Evolutionary conservation across 768 basidiomycete species (phyloP).

Genomic region (Auriscalpium vulgare): DNA sequence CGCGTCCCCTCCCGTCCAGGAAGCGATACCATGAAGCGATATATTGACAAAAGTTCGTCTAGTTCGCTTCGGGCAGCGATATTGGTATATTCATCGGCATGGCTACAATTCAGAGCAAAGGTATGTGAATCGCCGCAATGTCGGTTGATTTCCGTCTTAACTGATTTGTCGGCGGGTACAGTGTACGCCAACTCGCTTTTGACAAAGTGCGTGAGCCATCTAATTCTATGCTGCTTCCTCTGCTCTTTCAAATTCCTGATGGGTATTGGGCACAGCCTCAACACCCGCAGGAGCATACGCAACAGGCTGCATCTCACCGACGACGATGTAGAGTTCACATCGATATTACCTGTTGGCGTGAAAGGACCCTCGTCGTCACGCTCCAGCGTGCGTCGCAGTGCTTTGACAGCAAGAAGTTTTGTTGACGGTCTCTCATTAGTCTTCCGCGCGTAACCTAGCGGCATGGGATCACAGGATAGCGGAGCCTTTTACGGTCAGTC

Average conservation of each 20-base stretch:
- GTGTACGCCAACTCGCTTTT: conserved; percentile 1
- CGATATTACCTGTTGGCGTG: not conserved
- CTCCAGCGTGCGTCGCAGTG: no score
- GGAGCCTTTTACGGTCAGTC: no score
- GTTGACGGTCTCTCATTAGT: no score
- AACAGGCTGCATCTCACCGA: not conserved
- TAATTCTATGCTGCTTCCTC: no score
- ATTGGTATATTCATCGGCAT: conserved; percentile 2
- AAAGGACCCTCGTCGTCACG: not conserved
- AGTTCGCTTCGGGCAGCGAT: not conserved
- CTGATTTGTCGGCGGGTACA: not conserved
- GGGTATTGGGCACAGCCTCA: not conserved
- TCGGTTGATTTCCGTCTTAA: no score
- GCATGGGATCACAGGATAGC: no score
- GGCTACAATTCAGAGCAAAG: conserved; percentile 3
- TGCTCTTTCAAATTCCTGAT: not conserved
- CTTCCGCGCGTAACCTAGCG: no score
- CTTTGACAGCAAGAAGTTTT: no score
- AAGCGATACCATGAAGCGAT: not conserved
- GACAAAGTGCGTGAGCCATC: not conserved
- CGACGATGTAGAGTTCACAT: not conserved
- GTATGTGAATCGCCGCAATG: not conserved
- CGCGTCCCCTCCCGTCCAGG: not conserved
- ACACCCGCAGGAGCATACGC: not conserved
- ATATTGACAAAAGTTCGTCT: no score